A percentile compares a stretch with the other conserved stretches of the same genome.
Evolutionary conservation across 345 rosid species (phyloP).

Genomic region (Tarenaya hassleriana): DNA sequence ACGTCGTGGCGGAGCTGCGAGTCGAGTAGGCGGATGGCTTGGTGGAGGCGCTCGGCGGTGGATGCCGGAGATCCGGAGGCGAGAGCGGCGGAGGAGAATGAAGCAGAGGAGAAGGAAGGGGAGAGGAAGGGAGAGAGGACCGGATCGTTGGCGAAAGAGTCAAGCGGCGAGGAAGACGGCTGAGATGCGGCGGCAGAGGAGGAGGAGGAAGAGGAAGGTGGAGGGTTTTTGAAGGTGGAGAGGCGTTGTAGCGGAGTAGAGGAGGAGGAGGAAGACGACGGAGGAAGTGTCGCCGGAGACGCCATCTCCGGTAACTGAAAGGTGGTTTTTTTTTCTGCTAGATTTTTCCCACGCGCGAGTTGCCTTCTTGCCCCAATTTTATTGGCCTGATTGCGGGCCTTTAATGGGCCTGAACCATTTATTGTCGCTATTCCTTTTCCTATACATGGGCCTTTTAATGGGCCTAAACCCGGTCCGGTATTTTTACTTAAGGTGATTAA

Average conservation of each 20-base stretch:
- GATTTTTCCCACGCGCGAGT: too few species aligned
- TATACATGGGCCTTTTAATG: too few species aligned
- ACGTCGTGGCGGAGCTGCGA: conserved; percentile 88
- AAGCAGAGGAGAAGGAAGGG: conserved; percentile 71
- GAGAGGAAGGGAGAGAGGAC: conserved; percentile 82
- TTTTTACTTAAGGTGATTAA: too few species aligned
- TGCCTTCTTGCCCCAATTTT: too few species aligned
- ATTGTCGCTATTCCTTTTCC: too few species aligned
- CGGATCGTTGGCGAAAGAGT: conserved; percentile 67
- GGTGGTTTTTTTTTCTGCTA: too few species aligned
- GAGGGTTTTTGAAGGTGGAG: conserved; percentile 51
- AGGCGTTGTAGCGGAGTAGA: conserved; percentile 66
- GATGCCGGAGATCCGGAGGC: conserved; percentile 99
- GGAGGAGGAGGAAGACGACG: conserved; percentile 32
- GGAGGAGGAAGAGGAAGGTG: conserved; percentile 29
- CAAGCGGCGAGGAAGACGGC: conserved; percentile 50
- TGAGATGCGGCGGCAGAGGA: conserved; percentile 24
- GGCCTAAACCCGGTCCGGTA: too few species aligned
- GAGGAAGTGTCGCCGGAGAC: conserved; percentile 40
- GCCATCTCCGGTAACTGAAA: conserved; percentile 35
- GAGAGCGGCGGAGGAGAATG: conserved; percentile 93
- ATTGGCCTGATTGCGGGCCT: too few species aligned
- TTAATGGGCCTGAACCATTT: too few species aligned
- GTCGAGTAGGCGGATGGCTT: conserved; percentile 88
- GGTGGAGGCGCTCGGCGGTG: conserved; percentile 94